A percentile compares a stretch with the other conserved stretches of the same genome.
phyloP scores from a whole-genome alignment of 2,329 filamentous ascomycete species.

The Fusarium buxicola region DNA sequence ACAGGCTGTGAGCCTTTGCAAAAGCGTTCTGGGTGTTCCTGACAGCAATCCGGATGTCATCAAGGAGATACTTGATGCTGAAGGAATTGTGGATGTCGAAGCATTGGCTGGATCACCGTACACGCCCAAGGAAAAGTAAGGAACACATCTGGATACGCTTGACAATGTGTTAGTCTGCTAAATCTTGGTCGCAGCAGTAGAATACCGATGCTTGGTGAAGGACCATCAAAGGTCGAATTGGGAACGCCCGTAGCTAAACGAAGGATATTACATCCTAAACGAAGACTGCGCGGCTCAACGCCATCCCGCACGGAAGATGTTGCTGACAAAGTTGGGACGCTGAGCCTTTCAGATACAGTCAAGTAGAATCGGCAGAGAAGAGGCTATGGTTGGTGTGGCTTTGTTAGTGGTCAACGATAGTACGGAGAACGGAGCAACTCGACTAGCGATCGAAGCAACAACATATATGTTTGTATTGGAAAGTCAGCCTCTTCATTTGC shows the following conservation, averaged over 20 bases:
- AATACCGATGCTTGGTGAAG: background rate
- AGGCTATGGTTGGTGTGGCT: background rate
- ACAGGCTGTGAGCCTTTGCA: slow-evolving; percentile 6
- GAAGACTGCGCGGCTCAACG: background rate
- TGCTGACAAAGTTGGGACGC: background rate
- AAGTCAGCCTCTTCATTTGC: too few species aligned
- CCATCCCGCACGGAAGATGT: background rate
- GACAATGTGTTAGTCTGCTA: background rate
- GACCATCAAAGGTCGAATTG: background rate
- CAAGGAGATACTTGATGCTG: background rate
- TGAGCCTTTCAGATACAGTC: background rate
- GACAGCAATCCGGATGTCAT: background rate
- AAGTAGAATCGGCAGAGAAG: too few species aligned
- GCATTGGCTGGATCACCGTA: background rate
- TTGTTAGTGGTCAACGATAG: background rate
- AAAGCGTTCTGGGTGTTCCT: background rate
- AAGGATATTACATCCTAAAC: background rate
- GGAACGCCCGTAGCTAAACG: background rate
- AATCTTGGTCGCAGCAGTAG: background rate
- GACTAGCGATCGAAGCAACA: too few species aligned
- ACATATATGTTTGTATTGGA: too few species aligned
- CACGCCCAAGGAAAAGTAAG: background rate
- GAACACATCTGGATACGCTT: background rate
- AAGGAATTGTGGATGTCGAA: background rate
- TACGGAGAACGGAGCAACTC: too few species aligned